Evolutionary conservation across 2,329 filamentous ascomycete genomes (phyloP).

Genomic region (Ophiostoma australiae): DNA sequence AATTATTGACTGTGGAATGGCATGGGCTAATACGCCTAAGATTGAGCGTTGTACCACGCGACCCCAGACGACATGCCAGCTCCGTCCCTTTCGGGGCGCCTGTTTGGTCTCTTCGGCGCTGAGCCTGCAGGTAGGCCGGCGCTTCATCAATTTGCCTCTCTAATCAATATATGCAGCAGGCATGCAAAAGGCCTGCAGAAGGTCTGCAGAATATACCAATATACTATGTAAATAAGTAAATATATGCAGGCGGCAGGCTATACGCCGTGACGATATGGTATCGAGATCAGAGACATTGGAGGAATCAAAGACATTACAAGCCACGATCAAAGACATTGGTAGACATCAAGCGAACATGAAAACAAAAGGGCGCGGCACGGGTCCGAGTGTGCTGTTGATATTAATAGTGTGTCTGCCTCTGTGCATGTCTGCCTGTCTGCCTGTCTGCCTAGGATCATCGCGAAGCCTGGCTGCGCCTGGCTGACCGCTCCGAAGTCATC

Average conservation of each 20-base stretch:
- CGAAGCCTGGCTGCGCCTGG: neutral
- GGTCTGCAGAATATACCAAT: neutral
- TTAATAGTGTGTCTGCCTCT: neutral
- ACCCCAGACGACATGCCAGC: neutral
- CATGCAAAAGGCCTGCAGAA: neutral
- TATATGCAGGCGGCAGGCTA: neutral
- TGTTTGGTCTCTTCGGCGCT: neutral
- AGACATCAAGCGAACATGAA: neutral
- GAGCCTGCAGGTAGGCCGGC: neutral
- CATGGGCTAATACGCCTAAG: neutral
- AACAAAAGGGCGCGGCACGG: neutral
- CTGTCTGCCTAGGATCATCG: neutral
- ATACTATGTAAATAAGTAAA: neutral
- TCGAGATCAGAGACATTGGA: neutral
- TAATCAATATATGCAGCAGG: neutral
- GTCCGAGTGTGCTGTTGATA: neutral
- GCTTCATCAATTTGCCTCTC: neutral
- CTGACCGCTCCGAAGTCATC: conserved; percentile 9
- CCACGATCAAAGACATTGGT: neutral
- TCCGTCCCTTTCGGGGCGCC: neutral
- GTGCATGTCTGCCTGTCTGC: neutral
- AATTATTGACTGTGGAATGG: neutral
- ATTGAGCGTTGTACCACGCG: neutral
- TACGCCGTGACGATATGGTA: neutral
- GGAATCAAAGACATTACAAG: neutral